Base-by-base conservation (phyloP, 345 rosid species). In the Draba incana region DNA sequence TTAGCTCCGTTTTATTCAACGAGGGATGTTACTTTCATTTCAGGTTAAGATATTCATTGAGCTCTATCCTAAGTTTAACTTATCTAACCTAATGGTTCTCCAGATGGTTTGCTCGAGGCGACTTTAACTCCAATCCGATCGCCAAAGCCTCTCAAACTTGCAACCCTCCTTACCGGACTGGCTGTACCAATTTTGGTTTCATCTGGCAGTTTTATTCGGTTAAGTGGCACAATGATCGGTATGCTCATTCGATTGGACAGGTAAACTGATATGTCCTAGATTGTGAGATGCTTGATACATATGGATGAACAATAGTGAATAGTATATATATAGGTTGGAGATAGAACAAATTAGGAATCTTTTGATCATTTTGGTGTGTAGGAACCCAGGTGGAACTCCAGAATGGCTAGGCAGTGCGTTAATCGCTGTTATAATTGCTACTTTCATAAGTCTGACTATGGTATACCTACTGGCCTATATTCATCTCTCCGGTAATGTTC, bases 101-200 rank as follows among this genome's bases (percentile, higher is more conserved):
- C 83, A 94, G 99, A 94, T 83, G 99, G 97, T 67, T 80, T 86
- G 78, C 83, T 94, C 31, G 99, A 94, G 82, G 96, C 99, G 44
- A 91, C 97, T 80, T 76, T 94, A 71, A 69, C 97, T 55, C 99
- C 95, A 35, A 73, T 78, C 25, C 87, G 97, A 60, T 70, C 82
- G 38, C 97, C 99, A 13, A 91, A 78, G 83, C 97, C 96, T 10
- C 96, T 94, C 64, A 94, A 91, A 85, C 91, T 87, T 69, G 96
- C 90, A 48, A 94, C 99, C 20, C 85, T 94, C 44, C 66, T 85
- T 41, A 65, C 86, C 31, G 90, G 96, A 64, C 66, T 94, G 83
- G 82, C 84, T 45, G 67, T 82, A 33, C 99, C 99, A 43, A 38
- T 91, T 75, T 43, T 89, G 77, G 70, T 87, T 65, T 84, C 99